Evolutionary conservation across 768 basidiomycete species (phyloP).

Genomic region (Leccinum fibrillosum): DNA sequence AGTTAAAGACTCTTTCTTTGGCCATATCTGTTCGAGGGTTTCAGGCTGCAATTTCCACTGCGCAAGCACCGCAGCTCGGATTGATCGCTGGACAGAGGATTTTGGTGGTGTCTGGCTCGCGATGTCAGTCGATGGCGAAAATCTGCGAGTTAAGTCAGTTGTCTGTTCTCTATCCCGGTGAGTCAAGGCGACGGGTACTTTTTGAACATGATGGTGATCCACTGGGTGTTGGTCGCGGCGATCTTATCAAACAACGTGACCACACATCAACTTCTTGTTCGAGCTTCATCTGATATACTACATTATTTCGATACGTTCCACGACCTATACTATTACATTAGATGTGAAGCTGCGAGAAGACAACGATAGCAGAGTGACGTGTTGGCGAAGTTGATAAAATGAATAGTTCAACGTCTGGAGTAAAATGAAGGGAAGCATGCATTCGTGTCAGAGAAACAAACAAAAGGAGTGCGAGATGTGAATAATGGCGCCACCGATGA

Average conservation of each 20-base stretch:
- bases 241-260: constrained; percentile 15
- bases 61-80: constrained; percentile 73
- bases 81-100: constrained; percentile 87
- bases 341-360: constrained; percentile 29
- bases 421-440: constrained; percentile 19
- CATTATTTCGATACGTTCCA: constrained; percentile 29
- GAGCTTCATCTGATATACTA: constrained; percentile 22
- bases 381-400: constrained; percentile 18
- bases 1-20: constrained; percentile 94
- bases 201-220: constrained; percentile 62
- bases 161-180: constrained; percentile 1
- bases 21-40: constrained; percentile 90
- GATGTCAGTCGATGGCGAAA: constrained; percentile 74
- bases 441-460: constrained; percentile 32
- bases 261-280: neutral
- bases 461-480: constrained; percentile 13
- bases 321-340: constrained; percentile 37
- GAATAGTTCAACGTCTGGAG: constrained; percentile 29
- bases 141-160: constrained; percentile 41
- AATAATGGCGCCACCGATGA: constrained; percentile 19
- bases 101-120: constrained; percentile 90
- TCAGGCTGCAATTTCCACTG: constrained; percentile 83
- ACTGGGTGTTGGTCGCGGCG: neutral
- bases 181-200: constrained; percentile 42
- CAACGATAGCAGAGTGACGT: constrained; percentile 32